phyloP scores from a whole-genome alignment of 805 yeast genomes.

The Saccharomycopsis javanensis region DNA sequence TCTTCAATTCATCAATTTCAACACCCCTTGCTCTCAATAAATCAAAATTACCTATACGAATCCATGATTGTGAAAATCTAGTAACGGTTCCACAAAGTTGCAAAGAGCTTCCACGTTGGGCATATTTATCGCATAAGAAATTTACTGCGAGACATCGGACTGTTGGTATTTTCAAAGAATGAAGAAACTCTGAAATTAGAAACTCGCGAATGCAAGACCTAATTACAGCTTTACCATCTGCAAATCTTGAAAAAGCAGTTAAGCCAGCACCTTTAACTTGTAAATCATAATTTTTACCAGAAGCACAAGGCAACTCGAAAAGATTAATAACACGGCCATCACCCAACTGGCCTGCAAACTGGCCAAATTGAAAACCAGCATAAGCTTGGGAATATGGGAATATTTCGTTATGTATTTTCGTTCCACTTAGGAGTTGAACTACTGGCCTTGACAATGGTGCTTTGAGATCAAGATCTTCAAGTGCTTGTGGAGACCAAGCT shows the following conservation, averaged over 20 bases:
- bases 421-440: conserved; percentile 57
- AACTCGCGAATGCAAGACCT: conserved; percentile 85
- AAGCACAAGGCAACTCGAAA: conserved; percentile 45
- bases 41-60: conserved; percentile 84
- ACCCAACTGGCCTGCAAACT: conserved; percentile 94
- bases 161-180: conserved; percentile 77
- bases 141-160: conserved; percentile 75
- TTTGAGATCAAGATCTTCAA: conserved; percentile 51
- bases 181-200: conserved; percentile 69
- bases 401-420: conserved; percentile 33
- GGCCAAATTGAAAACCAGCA: conserved; percentile 95
- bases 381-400: conserved; percentile 86
- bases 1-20: conserved; percentile 51
- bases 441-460: conserved; percentile 57
- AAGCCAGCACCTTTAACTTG: conserved; percentile 90
- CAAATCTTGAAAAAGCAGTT: conserved; percentile 89
- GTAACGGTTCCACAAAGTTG: conserved; percentile 82
- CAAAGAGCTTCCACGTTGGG: conserved; percentile 51
- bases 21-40: conserved; percentile 57
- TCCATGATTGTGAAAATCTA: conserved; percentile 78
- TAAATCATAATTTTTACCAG: conserved; percentile 39
- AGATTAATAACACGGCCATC: conserved; percentile 86
- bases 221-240: conserved; percentile 91
- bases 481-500: conserved; percentile 49
- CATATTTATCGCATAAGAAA: conserved; percentile 62